A percentile compares a stretch with the other conserved stretches of the same genome.
phyloP scores from a whole-genome alignment of 257 asterid genomes.

The Solanum chaucha region DNA sequence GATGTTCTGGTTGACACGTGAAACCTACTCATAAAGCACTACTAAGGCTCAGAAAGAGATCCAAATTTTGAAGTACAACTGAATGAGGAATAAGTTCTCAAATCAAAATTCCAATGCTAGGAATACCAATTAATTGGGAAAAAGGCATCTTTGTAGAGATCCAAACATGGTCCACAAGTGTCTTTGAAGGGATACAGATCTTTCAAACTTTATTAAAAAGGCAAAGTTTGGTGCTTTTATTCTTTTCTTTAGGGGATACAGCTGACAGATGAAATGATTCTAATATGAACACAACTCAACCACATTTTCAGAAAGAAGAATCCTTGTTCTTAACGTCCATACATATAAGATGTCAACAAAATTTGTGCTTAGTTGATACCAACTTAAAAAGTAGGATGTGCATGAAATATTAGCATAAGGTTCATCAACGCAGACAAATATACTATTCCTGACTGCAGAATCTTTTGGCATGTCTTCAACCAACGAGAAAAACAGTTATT shows the following conservation, averaged over 20 bases:
- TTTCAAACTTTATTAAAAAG: not conserved
- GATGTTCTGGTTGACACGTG: constrained; percentile 84
- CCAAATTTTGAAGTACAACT: not conserved
- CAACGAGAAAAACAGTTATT: not conserved
- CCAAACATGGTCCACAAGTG: not conserved
- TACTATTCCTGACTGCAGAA: not conserved
- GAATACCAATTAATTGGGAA: not conserved
- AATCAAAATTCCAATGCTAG: not conserved
- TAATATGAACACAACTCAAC: not conserved
- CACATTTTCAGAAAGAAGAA: not conserved
- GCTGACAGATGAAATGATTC: not conserved
- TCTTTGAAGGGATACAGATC: not conserved
- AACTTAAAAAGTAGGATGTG: not conserved
- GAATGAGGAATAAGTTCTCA: not conserved
- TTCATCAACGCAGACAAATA: not conserved
- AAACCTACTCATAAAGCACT: constrained; percentile 41
- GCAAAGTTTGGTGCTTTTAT: not conserved
- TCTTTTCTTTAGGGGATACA: not conserved
- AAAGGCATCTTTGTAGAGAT: not conserved
- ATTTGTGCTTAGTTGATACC: not conserved
- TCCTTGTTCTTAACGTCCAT: not conserved
- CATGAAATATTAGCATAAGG: not conserved
- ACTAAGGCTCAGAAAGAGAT: not conserved
- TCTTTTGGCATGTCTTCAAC: not conserved
- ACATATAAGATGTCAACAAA: not conserved